Evolutionary conservation across 257 asterid genomes (phyloP).

Genomic region (Salvia splendens): DNA sequence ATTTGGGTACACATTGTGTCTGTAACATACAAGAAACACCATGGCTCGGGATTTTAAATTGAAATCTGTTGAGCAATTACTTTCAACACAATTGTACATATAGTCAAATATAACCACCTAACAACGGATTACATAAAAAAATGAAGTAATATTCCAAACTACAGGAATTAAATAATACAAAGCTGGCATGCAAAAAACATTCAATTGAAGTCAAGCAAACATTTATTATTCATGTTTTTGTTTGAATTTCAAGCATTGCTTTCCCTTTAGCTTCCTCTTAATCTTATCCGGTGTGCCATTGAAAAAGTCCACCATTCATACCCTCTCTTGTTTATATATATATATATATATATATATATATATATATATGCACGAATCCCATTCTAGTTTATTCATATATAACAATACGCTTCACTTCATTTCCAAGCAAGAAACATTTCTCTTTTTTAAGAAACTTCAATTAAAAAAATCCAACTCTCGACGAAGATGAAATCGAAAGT

Average conservation of each 20-base stretch:
- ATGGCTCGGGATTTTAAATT: background rate
- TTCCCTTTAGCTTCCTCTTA: constrained; percentile 1
- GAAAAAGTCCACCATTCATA: constrained; percentile 21
- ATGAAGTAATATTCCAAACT: background rate
- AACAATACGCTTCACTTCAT: background rate
- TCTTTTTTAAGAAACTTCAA: background rate
- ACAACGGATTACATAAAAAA: background rate
- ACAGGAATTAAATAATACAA: background rate
- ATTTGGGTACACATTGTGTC: too few species aligned
- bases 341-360: background rate
- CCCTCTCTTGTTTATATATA: background rate
- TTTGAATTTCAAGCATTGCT: constrained; percentile 26
- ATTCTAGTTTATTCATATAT: background rate
- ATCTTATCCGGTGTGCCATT: constrained; percentile 31
- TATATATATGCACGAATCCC: background rate
- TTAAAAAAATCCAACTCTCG: background rate
- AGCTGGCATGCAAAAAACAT: constrained; percentile 8
- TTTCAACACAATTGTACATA: background rate
- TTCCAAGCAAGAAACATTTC: background rate
- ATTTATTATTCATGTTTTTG: background rate
- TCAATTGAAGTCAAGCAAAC: background rate
- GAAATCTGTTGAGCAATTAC: background rate
- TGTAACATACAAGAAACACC: too few species aligned
- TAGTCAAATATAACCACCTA: background rate
- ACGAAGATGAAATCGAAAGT: constrained; percentile 47